phyloP scores from a whole-genome alignment of 257 asterid genomes.

The Eucommia ulmoides region DNA sequence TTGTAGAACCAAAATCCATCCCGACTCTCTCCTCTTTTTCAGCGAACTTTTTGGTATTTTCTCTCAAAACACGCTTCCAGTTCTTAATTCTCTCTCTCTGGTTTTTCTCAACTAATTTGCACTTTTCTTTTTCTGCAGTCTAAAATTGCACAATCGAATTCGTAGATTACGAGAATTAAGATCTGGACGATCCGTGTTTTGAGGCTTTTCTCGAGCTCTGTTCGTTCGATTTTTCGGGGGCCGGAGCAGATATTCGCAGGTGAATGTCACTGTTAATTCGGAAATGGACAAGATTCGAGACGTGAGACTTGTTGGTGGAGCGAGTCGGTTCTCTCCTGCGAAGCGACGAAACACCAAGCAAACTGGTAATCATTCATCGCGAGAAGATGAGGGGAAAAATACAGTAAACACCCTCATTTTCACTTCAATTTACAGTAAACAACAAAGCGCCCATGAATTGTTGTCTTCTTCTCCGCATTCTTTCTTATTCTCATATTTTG shows the following conservation, averaged over 20 bases:
- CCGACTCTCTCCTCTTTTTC: no score
- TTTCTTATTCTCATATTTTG: slow-evolving; percentile 17
- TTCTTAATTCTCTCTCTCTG: slow-evolving; percentile 5
- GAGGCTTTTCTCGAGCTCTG: neutral
- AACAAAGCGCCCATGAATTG: slow-evolving; percentile 21
- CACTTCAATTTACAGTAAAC: slow-evolving; percentile 19
- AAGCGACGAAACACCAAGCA: slow-evolving; percentile 3
- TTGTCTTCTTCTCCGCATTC: slow-evolving; percentile 23
- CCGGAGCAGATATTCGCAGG: neutral
- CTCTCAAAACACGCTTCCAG: no score
- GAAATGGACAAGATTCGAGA: slow-evolving; percentile 23
- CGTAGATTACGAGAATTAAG: neutral
- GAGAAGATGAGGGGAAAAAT: neutral
- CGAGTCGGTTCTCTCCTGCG: slow-evolving; percentile 13
- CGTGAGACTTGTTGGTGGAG: slow-evolving; percentile 11
- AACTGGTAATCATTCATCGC: slow-evolving; percentile 15
- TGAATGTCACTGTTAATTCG: slow-evolving; percentile 14
- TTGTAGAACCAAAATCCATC: no score
- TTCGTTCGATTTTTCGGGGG: neutral
- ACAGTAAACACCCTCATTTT: slow-evolving; percentile 15
- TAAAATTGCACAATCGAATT: neutral
- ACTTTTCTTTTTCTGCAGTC: neutral
- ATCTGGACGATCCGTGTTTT: slow-evolving; percentile 4
- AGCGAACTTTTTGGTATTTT: no score
- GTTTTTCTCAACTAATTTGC: neutral